Base-by-base conservation (phyloP, 2,329 filamentous ascomycete species). In the Xylaria sp. region DNA sequence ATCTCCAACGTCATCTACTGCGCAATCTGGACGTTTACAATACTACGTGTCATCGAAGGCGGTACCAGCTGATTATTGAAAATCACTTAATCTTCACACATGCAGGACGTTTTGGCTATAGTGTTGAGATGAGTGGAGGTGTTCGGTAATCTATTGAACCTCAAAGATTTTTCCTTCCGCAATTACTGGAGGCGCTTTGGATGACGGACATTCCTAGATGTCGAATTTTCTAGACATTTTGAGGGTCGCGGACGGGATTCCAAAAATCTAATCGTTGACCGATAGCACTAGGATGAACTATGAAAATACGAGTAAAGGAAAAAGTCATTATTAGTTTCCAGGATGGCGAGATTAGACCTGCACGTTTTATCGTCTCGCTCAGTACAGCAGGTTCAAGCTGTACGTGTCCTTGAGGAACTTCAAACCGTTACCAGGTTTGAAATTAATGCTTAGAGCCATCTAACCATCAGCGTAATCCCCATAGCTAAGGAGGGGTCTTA, bases 1-100 rank as follows among this genome's bases (percentile, higher is more conserved):
- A 10, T 67, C 50, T 68, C 48, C 65, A 55, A 59, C 46, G 48
- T 69, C 46, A 52, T 70, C 59, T 68, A 57, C 62, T 60, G 66
- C 28, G 66, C 67, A 20, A 65, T 46, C 56, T 57, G 12, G 57
- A 68, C 61, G 52, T 65, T 41, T 66, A 70, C 73, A 56, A 61
- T 69, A 53, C 70, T 79, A 69, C 77, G 76, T 63, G 77, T 78
- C 50, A 82, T 73, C 28, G 77, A 80, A 64, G 78, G 78, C 45
- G 76, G 74, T 55, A 74, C 76, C 66, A 30, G 46, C 13, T 80
- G 58, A 76, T 78, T 55, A 74, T 83, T 43, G 58, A 30, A 34
- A 52, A 39, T 12, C 10, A 18, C 25, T 15, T 2, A 9, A 13
- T 2, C 23, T 30, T 12, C 23, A 13, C 23, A 28, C 4, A 48